A percentile compares a stretch with the other conserved stretches of the same genome.
phyloP scores from a whole-genome alignment of 2,329 filamentous ascomycete species.

The Colletotrichum simmondsii region DNA sequence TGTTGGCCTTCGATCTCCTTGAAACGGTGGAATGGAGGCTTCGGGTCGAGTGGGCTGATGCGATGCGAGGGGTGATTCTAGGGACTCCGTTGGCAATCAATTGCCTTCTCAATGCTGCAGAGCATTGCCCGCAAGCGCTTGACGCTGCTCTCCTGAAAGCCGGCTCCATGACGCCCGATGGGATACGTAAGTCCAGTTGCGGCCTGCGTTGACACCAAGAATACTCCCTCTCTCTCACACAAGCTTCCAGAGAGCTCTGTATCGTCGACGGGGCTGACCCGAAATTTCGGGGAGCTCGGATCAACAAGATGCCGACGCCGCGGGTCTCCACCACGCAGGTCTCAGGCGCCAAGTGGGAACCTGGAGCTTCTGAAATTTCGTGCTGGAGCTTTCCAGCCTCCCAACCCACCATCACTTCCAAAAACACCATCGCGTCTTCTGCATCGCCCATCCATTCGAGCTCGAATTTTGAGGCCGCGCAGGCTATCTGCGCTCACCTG shows the following conservation, averaged over 20 bases:
- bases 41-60: conserved; percentile 43
- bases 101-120: conserved; percentile 31
- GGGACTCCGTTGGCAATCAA: conserved; percentile 20
- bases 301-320: conserved; percentile 16
- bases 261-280: conserved; percentile 1
- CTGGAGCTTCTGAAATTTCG: conserved; percentile 35
- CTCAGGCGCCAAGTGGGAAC: conserved; percentile 26
- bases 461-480: conserved; percentile 52
- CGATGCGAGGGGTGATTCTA: conserved; percentile 13
- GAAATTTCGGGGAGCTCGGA: conserved; percentile 35
- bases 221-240: background rate
- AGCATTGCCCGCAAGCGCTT: conserved; percentile 39
- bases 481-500: conserved; percentile 61
- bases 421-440: conserved; percentile 29
- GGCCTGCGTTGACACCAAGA: background rate
- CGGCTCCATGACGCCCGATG: conserved; percentile 35
- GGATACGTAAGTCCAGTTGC: background rate
- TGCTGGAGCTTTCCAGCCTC: conserved; percentile 32
- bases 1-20: conserved; percentile 31
- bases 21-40: conserved; percentile 41
- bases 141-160: conserved; percentile 38
- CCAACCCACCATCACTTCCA: conserved; percentile 23
- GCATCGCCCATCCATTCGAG: conserved; percentile 23
- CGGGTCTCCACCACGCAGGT: background rate
- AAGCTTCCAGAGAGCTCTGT: background rate